These are phyloP conservation scores for Paragyromitra xinjiangensis DNA, from an alignment of 495 filamentous ascomycete species.

Conservation along the genomic window DNA sequence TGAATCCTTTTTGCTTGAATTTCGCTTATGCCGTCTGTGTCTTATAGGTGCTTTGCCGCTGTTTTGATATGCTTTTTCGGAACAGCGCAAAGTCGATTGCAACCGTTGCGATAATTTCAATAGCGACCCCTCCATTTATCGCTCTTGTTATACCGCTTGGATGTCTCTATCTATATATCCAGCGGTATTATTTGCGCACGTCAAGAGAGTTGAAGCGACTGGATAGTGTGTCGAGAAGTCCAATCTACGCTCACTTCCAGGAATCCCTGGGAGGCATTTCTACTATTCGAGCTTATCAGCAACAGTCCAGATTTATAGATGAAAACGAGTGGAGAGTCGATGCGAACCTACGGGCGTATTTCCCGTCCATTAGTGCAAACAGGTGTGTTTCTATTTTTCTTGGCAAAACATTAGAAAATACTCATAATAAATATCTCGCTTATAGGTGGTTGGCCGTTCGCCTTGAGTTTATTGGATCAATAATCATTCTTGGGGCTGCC, in stretches of 20 bases:
- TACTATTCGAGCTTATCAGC: conserved; percentile 96
- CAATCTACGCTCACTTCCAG: conserved; percentile 98
- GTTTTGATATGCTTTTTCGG: conserved; percentile 92
- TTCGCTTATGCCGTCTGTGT: conserved; percentile 27
- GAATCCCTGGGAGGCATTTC: conserved; percentile 93
- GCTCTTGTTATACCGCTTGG: conserved; percentile 80
- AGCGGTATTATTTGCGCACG: conserved; percentile 95
- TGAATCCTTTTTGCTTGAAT: conserved; percentile 11
- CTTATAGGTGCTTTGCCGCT: conserved; percentile 76
- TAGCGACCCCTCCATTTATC: conserved; percentile 81
- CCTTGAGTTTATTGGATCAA: conserved; percentile 93
- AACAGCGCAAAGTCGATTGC: conserved; percentile 86
- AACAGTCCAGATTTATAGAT: conserved; percentile 82
- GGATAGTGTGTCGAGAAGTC: conserved; percentile 92
- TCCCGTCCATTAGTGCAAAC: conserved; percentile 95
- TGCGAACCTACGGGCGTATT: conserved; percentile 93
- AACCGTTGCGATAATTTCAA: conserved; percentile 84
- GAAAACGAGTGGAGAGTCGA: conserved; percentile 99
- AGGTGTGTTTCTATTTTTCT: conserved; percentile 50
- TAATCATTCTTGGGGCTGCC: conserved; percentile 90
- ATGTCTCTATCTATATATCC: conserved; percentile 88
- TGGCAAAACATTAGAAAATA: conserved; percentile 37
- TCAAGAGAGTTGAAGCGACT: conserved; percentile 95
- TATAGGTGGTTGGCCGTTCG: conserved; percentile 89
- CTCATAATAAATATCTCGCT: conserved; percentile 47